Base-by-base conservation (phyloP, 495 filamentous ascomycete species). In the Jackrogersella multiformis region DNA sequence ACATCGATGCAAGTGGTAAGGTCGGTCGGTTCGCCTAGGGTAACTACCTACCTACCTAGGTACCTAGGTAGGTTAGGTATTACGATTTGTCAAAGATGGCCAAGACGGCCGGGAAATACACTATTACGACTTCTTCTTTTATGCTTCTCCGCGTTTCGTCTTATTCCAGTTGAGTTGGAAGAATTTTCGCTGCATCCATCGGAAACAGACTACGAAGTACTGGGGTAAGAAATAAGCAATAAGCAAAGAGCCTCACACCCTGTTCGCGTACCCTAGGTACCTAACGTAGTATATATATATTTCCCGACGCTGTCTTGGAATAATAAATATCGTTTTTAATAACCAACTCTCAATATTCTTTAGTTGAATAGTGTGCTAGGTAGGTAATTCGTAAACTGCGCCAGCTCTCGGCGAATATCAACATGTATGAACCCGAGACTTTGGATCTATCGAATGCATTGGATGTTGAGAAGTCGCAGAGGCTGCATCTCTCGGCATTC, bases 261-360 rank as follows among this genome's bases (percentile, higher is more conserved):
- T n/a, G 42, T 46, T 46, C 21, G 42, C 42, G 26, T 46, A n/a
- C n/a, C n/a, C n/a, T n/a, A n/a, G n/a, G n/a, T n/a, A n/a, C n/a
- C n/a, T n/a, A n/a, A n/a, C n/a, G n/a, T n/a, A n/a, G n/a, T n/a
- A 46, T 46, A 21, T 24, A 46, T 46, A 21, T 24, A 52, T 69
- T 61, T n/a, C 35, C 61, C 49, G 51, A 56, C 15, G 18, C 24
- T 69, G 66, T 65, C 66, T 65, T 53, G 44, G 35, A 65, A 58
- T 61, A 69, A 69, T 65, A 61, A 65, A 52, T 52, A 51, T 64
- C 60, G 30, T 32, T 49, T 39, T n/a, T n/a, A n/a, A n/a, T n/a
- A n/a, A n/a, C n/a, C n/a, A n/a, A n/a, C n/a, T n/a, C n/a, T n/a
- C n/a, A n/a, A n/a, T n/a, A n/a, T n/a, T n/a, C n/a, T n/a, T n/a